Percentiles rank a stretch among this genome's conserved stretches.
These are phyloP conservation scores for Moricandia moricandioides DNA, from an alignment of 345 rosid genomes.

Conservation along the genomic window DNA sequence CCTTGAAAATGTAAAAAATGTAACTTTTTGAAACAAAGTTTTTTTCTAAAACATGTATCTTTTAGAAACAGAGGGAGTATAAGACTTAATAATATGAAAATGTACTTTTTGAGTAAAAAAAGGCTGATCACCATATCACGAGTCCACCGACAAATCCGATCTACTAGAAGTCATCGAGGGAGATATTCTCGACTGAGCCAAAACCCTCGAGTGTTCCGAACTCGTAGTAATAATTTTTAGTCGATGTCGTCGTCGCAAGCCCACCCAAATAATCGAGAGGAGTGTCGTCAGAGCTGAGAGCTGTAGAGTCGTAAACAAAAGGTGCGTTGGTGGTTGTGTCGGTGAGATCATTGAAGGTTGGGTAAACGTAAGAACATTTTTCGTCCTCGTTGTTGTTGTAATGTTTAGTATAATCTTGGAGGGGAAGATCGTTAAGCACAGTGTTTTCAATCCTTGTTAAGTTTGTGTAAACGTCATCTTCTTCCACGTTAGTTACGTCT, in stretches of 20 bases:
- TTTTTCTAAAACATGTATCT: no score
- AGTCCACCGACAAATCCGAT: slow-evolving; percentile 18
- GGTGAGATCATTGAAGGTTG: slow-evolving; percentile 39
- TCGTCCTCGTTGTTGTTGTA: slow-evolving; percentile 37
- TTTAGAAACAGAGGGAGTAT: no score
- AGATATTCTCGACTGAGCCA: slow-evolving; percentile 74
- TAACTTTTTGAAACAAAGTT: no score
- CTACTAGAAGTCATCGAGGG: slow-evolving; percentile 71
- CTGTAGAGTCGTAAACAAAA: slow-evolving; percentile 76
- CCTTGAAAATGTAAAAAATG: no score
- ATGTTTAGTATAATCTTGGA: slow-evolving; percentile 17
- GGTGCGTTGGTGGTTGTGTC: slow-evolving; percentile 37
- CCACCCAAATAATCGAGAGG: slow-evolving; percentile 89
- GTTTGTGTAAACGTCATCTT: slow-evolving; percentile 55
- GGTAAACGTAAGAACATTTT: slow-evolving; percentile 49
- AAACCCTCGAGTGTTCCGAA: slow-evolving; percentile 59
- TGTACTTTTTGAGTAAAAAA: background rate
- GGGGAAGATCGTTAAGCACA: slow-evolving; percentile 48
- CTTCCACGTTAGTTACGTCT: background rate
- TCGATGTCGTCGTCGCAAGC: slow-evolving; percentile 43
- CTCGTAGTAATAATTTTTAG: slow-evolving; percentile 42
- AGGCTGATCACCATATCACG: slow-evolving; percentile 20
- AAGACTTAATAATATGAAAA: slow-evolving; percentile 9
- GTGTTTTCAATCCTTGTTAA: slow-evolving; percentile 43
- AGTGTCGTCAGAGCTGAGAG: slow-evolving; percentile 58